Base-by-base conservation (phyloP, 1,284 basidiomycete genomes). In the Inonotus obliquus region DNA sequence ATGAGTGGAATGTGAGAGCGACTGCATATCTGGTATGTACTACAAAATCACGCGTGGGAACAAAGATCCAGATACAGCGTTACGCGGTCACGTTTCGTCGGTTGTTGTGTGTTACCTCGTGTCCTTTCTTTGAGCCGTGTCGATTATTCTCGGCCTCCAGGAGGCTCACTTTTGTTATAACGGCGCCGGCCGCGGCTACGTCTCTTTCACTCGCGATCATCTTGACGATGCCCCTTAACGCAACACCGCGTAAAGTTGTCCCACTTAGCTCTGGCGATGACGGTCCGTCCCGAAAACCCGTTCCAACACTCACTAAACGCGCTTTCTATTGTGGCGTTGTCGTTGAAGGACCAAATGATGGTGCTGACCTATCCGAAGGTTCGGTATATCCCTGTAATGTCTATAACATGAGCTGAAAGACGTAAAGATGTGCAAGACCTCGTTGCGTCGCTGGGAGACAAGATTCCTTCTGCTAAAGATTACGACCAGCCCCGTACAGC, bases 261-360 rank as follows among this genome's bases (percentile, higher is more conserved):
- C 87, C 89, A 35, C 78, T 91, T 39, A 80, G 86, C 29, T 79
- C 76, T 66, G 87, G 86, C 47, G 83, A 89, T 63, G 83, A 85
- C 65, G 71, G 75, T 44, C 74, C 78, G 54, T 74, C 77, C 45
- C 74, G 41, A 62, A 70, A 9, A 70, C 68, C 71, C 59, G 75
- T 72, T 64, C 72, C 77, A n/a, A 70, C 72, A 45, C 66, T 80
- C 64, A 92, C 86, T 2, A 86, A 80, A 70, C 86, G 90, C 70
- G 86, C 85, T 32, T 92, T 92, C 73, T 90, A 86, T 72, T 91
- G 87, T 67, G 87, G 86, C 39, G 88, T 92, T 37, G 89, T 92
- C 21, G 87, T 92, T 29, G 90, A 92, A 73, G 87, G 85, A 56
- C 83, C 86, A 41, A 86, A 87, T 63, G 79, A 81, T 67, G 87